phyloP scores from a whole-genome alignment of 1,139 yeast genomes.

The Scheffersomyces stambukii region DNA sequence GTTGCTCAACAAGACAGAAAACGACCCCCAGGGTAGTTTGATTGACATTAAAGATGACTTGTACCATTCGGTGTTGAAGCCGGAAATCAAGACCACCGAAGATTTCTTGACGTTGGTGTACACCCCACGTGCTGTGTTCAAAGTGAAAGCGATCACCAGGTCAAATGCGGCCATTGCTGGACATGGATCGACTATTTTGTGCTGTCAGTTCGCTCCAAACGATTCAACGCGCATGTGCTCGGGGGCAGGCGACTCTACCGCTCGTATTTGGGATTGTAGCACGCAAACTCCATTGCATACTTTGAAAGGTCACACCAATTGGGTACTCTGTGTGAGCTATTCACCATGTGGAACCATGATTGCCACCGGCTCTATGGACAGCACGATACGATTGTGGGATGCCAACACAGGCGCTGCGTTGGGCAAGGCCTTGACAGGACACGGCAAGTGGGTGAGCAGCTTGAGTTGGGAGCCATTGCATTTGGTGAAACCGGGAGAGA shows the following conservation, averaged over 20 bases:
- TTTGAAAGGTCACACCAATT: conserved; percentile 79
- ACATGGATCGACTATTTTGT: conserved; percentile 88
- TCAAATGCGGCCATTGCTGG: conserved; percentile 93
- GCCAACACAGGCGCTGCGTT: conserved; percentile 66
- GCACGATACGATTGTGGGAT: conserved; percentile 85
- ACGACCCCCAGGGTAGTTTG: conserved; percentile 30
- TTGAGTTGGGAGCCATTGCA: conserved; percentile 95
- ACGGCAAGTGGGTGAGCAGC: conserved; percentile 84
- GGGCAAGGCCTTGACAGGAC: conserved; percentile 78
- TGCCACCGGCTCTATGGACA: conserved; percentile 97
- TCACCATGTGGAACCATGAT: conserved; percentile 88
- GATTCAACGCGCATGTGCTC: conserved; percentile 85
- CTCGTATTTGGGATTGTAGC: conserved; percentile 95
- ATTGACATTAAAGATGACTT: conserved; percentile 76
- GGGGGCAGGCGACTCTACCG: conserved; percentile 98
- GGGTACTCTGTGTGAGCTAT: conserved; percentile 94
- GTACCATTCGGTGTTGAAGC: conserved; percentile 76
- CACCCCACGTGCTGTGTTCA: conserved; percentile 93
- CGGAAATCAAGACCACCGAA: conserved; percentile 86
- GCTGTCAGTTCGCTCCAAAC: conserved; percentile 91
- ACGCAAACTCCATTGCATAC: conserved; percentile 88
- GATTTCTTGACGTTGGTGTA: conserved; percentile 87
- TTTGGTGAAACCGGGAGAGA: conserved; percentile 57
- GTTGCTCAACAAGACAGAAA: conserved; percentile 44
- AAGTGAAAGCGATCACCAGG: conserved; percentile 86